Evolutionary conservation across 257 asterid species (phyloP), one percentile per base, ranked within the genome.

Genomic region (Coffea eugenioides): DNA sequence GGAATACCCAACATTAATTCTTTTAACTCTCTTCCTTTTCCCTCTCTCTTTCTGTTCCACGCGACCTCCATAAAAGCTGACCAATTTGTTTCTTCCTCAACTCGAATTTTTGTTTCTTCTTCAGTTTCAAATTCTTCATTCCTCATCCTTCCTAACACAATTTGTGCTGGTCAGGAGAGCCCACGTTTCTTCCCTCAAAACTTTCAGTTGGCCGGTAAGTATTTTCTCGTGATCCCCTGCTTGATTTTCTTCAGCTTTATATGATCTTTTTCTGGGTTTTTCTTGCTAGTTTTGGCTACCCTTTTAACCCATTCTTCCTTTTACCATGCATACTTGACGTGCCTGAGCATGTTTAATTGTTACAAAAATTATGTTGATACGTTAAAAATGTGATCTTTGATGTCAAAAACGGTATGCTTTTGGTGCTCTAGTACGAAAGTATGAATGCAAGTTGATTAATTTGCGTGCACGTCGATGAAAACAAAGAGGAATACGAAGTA

Each of bases 221-320:
- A 18, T 78, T 71, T 77, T 77, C 81, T 71, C 70, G 76, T 82
- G 79, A 81, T 76, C 76, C 34, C 46, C 25, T 5, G 62, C 6
- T 36, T 20, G 52, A 62, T 48, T 56, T 48, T 36, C 62, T 43
- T 54, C 69, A n/a, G 18, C 51, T 71, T 61, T 9, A 0, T 2
- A 46, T 31, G 75, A 51, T 71, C 72, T 41, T 62, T 76, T 76
- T 70, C 62, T 76, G 73, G 69, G 39, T 39, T 71, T 71, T 71
- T 39, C 81, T 56, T 62, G 31, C 39, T 39, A 71, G 43, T 71
- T 57, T 21, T 69, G 0, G 73, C 71, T 64, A 64, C 77, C 68
- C 81, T 62, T 70, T 81, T 41, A 20, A 20, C 20, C 14, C 20
- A 12, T 27, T 65, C 70, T 65, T 27, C 34, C 21, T 4, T 27